These are phyloP conservation scores for Chrysanthemum makinoi DNA, from an alignment of 129 eudicot species.

Conservation along the genomic window DNA sequence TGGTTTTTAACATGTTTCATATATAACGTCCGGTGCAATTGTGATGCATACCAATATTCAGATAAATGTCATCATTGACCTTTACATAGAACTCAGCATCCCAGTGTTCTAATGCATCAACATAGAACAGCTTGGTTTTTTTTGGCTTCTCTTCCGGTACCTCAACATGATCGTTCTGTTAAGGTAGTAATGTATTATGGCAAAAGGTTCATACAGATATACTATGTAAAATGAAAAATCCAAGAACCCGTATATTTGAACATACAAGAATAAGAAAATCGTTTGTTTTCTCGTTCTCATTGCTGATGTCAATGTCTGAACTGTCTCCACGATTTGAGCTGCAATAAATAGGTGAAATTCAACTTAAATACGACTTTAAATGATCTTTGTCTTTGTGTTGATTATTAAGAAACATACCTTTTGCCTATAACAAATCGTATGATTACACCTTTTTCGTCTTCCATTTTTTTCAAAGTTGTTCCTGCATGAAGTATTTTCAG, in stretches of 20 bases:
- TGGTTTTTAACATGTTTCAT: not conserved
- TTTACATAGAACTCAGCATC: constrained; percentile 89
- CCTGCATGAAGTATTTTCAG: constrained; percentile 44
- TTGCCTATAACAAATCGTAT: constrained; percentile 85
- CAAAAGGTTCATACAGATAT: not conserved
- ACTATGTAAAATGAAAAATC: constrained; percentile 6
- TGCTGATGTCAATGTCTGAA: constrained; percentile 57
- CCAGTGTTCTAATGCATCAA: constrained; percentile 72
- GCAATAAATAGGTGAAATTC: constrained; percentile 23
- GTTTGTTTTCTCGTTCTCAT: constrained; percentile 51
- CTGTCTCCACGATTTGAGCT: constrained; percentile 64
- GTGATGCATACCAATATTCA: constrained; percentile 60
- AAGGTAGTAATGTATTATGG: not conserved
- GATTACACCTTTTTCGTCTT: constrained; percentile 67
- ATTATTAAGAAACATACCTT: constrained; percentile 41
- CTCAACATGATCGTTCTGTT: constrained; percentile 74
- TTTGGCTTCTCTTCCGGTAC: constrained; percentile 48
- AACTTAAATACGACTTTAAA: constrained; percentile 16
- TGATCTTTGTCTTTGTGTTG: constrained; percentile 4
- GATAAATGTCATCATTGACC: constrained; percentile 83
- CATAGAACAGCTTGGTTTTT: constrained; percentile 56
- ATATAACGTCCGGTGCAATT: not conserved
- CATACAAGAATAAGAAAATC: constrained; percentile 91
- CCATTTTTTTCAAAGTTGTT: constrained; percentile 46
- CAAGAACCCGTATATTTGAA: constrained; percentile 17